These are phyloP conservation scores for Crithidia mellificae DNA, from an alignment of 208 protist species.

Conservation along the genomic window DNA sequence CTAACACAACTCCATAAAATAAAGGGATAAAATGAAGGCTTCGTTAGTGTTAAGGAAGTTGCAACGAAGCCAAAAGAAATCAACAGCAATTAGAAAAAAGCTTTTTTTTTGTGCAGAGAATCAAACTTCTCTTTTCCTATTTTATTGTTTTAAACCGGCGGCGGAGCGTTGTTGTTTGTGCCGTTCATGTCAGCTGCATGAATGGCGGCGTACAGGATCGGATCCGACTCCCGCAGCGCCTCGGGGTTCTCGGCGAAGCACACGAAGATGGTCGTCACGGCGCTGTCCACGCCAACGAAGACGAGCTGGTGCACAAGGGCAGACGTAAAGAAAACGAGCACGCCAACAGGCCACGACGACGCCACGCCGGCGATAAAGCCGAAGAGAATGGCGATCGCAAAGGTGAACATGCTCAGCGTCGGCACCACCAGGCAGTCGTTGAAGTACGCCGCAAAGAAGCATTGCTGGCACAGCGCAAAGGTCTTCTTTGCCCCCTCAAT, in stretches of 20 bases:
- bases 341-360: slow-evolving; percentile 34
- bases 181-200: slow-evolving; percentile 52
- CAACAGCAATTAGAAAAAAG: too few species aligned
- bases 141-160: slow-evolving; percentile 22
- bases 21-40: too few species aligned
- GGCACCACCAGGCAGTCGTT: slow-evolving; percentile 85
- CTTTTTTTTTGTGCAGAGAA: too few species aligned
- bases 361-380: slow-evolving; percentile 51
- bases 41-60: too few species aligned
- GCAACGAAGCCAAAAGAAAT: too few species aligned
- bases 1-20: too few species aligned
- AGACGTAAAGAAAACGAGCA: slow-evolving; percentile 57
- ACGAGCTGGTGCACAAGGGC: slow-evolving; percentile 63
- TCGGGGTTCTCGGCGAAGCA: slow-evolving; percentile 88
- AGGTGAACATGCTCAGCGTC: slow-evolving; percentile 61
- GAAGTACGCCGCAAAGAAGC: slow-evolving; percentile 82
- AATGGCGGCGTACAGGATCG: slow-evolving; percentile 67
- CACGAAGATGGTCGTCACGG: slow-evolving; percentile 87
- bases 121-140: too few species aligned
- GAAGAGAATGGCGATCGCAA: slow-evolving; percentile 58
- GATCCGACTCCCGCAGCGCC: slow-evolving; percentile 65
- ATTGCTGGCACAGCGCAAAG: slow-evolving; percentile 75
- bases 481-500: slow-evolving; percentile 89
- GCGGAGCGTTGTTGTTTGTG: slow-evolving; percentile 57
- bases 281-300: slow-evolving; percentile 70